Base-by-base conservation (phyloP, 352 stramenopile species). In the Globisporangium lucens region DNA sequence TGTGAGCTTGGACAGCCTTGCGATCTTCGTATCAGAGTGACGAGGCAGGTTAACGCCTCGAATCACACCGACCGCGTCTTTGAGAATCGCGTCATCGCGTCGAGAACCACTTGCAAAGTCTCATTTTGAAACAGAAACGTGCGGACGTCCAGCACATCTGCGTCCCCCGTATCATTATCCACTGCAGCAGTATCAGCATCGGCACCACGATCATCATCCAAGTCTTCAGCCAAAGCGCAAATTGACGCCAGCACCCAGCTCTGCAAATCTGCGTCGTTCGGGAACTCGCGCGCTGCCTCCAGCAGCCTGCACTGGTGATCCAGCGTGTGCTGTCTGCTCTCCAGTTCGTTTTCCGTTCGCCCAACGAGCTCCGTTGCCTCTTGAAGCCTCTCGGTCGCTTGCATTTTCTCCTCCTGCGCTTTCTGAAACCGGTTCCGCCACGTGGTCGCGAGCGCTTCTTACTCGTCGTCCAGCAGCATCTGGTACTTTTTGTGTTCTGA, bases 251-350 rank as follows among this genome's bases (percentile, higher is more conserved):
- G 8, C 13, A 76, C 43, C 76, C 76, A 83, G 2, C 51, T 64
- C 43, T 81, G 76, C 10, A 83, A 63, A 3, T 73, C 68, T 38
- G 61, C 46, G 24, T 83, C 76, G 27, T 72, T 81, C 0, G 72
- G 66, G 35, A 78, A 75, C 24, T 77, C 68, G 22, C 72, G 49
- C 0, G 74, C 76, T 2, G 72, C 60, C 56, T 76, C 72, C 4
- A 83, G 43, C 12, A 83, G 60, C 30, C 74, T 74, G 8, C 62
- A 75, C 56, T 78, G 66, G 46, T 78, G 65, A 41, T 65, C 51
- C 33, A 79, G 46, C 15, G 65, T 66, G n/a, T 74, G 56, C n/a
- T 78, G 69, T 36, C 72, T 66, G 49, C 15, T 41, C 51, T 72
- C 65, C 36, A 77, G 73, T 13, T 61, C 61, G 0, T 72, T 43